A percentile compares a stretch with the other conserved stretches of the same genome.
phyloP scores from a whole-genome alignment of 805 yeast species.

The Kodamaea kaohsiungensis region DNA sequence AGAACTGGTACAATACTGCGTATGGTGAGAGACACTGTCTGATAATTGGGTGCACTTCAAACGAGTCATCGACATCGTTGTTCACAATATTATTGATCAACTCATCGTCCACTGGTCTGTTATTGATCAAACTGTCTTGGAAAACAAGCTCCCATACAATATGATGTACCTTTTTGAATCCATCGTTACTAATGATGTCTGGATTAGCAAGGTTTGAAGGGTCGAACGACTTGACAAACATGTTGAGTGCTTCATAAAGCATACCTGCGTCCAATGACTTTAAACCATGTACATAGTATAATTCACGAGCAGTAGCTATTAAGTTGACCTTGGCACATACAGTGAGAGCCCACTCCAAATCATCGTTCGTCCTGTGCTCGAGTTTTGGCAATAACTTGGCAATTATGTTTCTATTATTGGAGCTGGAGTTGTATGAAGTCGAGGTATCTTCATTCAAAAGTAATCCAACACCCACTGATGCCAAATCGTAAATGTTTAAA shows the following conservation, averaged over 20 bases:
- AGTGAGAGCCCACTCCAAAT: slow-evolving; percentile 75
- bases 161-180: slow-evolving; percentile 48
- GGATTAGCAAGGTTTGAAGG: slow-evolving; percentile 17
- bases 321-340: slow-evolving; percentile 68
- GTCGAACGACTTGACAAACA: slow-evolving; percentile 66
- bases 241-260: slow-evolving; percentile 60
- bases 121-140: slow-evolving; percentile 56
- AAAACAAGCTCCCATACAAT: slow-evolving; percentile 61
- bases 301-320: slow-evolving; percentile 54
- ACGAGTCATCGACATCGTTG: slow-evolving; percentile 32
- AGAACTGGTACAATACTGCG: slow-evolving; percentile 58
- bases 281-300: slow-evolving; percentile 52
- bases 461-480: slow-evolving; percentile 72
- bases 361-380: slow-evolving; percentile 67
- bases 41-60: slow-evolving; percentile 53
- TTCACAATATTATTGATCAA: slow-evolving; percentile 51
- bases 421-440: slow-evolving; percentile 43
- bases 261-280: slow-evolving; percentile 54
- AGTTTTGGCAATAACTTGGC: slow-evolving; percentile 61
- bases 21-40: slow-evolving; percentile 73
- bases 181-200: slow-evolving; percentile 22
- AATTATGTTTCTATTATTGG: slow-evolving; percentile 37
- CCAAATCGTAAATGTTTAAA: slow-evolving; percentile 50
- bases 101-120: slow-evolving; percentile 56
- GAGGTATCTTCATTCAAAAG: slow-evolving; percentile 43